Percentiles rank a stretch among this genome's conserved stretches.
phyloP scores from a whole-genome alignment of 441 rosid genomes.

The Kokia cookei region DNA sequence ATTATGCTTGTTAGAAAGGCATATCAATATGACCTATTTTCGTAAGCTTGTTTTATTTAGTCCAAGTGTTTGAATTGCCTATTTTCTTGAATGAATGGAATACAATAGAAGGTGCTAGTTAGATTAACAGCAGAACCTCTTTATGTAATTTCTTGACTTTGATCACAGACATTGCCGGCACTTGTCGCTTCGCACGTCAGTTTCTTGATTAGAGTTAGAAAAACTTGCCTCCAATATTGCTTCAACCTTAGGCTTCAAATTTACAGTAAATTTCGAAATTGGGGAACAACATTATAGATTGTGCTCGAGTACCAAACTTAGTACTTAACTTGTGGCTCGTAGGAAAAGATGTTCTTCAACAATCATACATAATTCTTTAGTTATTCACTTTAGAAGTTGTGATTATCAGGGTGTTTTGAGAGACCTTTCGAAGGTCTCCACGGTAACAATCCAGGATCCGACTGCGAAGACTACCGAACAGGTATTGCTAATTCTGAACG shows the following conservation, averaged over 20 bases:
- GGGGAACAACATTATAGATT: not conserved
- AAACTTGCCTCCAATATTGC: not conserved
- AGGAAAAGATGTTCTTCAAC: not conserved
- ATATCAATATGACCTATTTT: not conserved
- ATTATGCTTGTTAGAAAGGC: not conserved
- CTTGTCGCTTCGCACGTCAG: not conserved
- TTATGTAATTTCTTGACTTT: too few species aligned
- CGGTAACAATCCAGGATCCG: slow-evolving; percentile 16
- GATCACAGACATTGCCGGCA: too few species aligned
- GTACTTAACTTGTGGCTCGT: not conserved
- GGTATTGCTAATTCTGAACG: slow-evolving; percentile 11
- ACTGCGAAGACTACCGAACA: slow-evolving; percentile 24
- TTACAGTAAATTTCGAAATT: not conserved
- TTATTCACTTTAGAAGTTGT: slow-evolving; percentile 4
- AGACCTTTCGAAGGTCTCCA: slow-evolving; percentile 27
- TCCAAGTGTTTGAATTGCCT: not conserved
- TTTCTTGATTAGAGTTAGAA: not conserved
- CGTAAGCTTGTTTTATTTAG: not conserved
- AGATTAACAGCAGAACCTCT: too few species aligned
- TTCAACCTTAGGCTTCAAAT: not conserved
- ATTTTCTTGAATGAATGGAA: too few species aligned
- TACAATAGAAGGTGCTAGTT: too few species aligned
- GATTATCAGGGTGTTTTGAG: slow-evolving; percentile 35
- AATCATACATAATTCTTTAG: not conserved
- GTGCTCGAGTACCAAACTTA: not conserved